These are phyloP conservation scores for Cruciata laevipes DNA, from an alignment of 257 asterid species.

Conservation along the genomic window DNA sequence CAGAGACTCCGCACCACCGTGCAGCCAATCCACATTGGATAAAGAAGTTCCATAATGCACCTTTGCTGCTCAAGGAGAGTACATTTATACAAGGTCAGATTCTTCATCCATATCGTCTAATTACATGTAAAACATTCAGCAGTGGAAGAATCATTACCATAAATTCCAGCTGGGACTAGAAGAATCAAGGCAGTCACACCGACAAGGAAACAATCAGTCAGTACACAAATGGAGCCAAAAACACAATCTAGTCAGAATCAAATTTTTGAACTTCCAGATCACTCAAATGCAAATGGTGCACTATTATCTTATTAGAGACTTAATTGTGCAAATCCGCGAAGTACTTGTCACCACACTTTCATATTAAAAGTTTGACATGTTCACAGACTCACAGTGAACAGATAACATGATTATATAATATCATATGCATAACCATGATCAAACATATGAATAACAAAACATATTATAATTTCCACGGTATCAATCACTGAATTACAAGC, in stretches of 20 bases:
- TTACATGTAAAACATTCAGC: not conserved
- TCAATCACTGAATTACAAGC: not conserved
- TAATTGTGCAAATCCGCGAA: not conserved
- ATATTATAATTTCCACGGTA: not conserved
- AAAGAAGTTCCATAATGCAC: constrained; percentile 87
- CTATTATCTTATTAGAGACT: not conserved
- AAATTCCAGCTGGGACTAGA: constrained; percentile 91
- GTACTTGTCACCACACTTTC: not conserved
- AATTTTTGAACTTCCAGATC: too few relatives aligned
- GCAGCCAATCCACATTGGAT: constrained; percentile 95
- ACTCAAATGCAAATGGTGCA: not conserved
- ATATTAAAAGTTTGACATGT: not conserved
- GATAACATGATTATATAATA: not conserved
- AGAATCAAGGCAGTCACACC: constrained; percentile 29
- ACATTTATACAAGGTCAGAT: constrained; percentile 11
- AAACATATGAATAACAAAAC: not conserved
- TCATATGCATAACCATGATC: not conserved
- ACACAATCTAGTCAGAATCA: constrained; percentile 3
- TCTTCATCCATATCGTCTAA: not conserved
- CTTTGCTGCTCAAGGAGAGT: constrained; percentile 50
- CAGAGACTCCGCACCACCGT: constrained; percentile 94
- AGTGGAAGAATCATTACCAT: constrained; percentile 43
- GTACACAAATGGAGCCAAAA: constrained; percentile 22
- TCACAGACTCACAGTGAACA: not conserved
- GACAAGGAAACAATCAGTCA: constrained; percentile 17